phyloP scores from a whole-genome alignment of 257 asterid genomes.

The Coffea canephora region DNA sequence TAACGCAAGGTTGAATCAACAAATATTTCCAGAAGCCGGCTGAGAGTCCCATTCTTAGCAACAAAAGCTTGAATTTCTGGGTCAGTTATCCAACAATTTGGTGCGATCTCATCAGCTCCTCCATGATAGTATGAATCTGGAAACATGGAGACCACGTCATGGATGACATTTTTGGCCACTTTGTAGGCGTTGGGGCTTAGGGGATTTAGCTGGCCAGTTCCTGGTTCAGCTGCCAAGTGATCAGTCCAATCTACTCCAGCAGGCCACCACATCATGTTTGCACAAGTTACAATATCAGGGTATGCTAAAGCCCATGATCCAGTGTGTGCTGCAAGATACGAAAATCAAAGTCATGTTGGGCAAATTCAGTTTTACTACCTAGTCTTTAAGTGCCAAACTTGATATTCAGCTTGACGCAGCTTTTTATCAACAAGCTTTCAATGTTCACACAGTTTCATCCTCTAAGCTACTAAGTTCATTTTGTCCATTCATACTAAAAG shows the following conservation, averaged over 20 bases:
- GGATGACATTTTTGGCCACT: constrained; percentile 57
- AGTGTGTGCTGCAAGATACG: constrained; percentile 66
- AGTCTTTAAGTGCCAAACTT: background rate
- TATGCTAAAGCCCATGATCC: constrained; percentile 93
- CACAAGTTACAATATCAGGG: constrained; percentile 80
- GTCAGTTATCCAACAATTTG: constrained; percentile 81
- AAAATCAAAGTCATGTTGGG: background rate
- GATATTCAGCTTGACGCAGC: background rate
- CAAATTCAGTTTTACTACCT: background rate
- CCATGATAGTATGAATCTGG: constrained; percentile 78
- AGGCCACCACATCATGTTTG: constrained; percentile 86
- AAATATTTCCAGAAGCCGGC: constrained; percentile 63
- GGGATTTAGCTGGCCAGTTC: constrained; percentile 89
- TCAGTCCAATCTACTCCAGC: constrained; percentile 58
- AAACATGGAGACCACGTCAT: constrained; percentile 54
- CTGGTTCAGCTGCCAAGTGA: constrained; percentile 82
- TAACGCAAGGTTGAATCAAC: constrained; percentile 65
- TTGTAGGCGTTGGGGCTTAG: constrained; percentile 61
- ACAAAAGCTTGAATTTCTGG: constrained; percentile 49
- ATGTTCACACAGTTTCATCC: too few relatives aligned
- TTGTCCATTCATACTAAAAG: too few relatives aligned
- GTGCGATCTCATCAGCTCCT: constrained; percentile 79
- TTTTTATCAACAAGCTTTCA: background rate
- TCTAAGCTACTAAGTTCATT: too few relatives aligned
- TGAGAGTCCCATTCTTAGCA: constrained; percentile 62